Evolutionary conservation across 2,329 filamentous ascomycete species (phyloP), one percentile per base, ranked within the genome.

Genomic region (Metarhizium robertsii): DNA sequence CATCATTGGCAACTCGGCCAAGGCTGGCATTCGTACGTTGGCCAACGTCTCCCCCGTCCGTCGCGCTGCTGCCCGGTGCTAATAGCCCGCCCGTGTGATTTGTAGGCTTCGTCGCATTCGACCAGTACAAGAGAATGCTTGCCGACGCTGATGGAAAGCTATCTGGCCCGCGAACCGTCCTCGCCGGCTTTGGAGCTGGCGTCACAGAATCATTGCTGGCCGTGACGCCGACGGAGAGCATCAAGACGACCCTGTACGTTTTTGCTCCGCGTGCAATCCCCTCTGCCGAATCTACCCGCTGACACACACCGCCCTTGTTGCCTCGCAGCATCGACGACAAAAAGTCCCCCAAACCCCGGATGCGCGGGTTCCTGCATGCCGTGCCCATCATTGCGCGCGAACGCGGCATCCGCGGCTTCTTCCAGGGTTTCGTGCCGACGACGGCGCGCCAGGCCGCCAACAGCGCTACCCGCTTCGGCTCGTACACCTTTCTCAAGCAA

Each of bases 141-240:
- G 83, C 85, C 66, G 92, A 96, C 70, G 83, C 84, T 51, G 79
- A 94, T 61, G 94, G 94, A 62, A 92, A 92, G 62, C 87, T 97
- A 46, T 91, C 88, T 4, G 92, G 94, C 0, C 92, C 92, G 14
- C 82, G 87, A 61, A 97, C 92, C 2, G 94, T 97, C 1, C 81
- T 96, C 57, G 92, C 92, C 45, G 94, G 94, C 3, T 96, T 99
- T 67, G 90, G 92, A 57, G 94, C 94, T 8, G 94, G 94, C 55
- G 88, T 95, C 53, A 97, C 92, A 2, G 94, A 99, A 75, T 95
- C 89, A 3, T 74, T 96, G 53, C 75, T 99, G 3, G 94, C 94
- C 11, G 94, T 99, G 38, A 99, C 94, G 38, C 94, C 94, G 0
- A 96, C 95, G 57, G 94, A 99, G 75, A 95, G 90, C 66, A 96